phyloP scores from a whole-genome alignment of 768 basidiomycete genomes.

The Saitozyma podzolica region DNA sequence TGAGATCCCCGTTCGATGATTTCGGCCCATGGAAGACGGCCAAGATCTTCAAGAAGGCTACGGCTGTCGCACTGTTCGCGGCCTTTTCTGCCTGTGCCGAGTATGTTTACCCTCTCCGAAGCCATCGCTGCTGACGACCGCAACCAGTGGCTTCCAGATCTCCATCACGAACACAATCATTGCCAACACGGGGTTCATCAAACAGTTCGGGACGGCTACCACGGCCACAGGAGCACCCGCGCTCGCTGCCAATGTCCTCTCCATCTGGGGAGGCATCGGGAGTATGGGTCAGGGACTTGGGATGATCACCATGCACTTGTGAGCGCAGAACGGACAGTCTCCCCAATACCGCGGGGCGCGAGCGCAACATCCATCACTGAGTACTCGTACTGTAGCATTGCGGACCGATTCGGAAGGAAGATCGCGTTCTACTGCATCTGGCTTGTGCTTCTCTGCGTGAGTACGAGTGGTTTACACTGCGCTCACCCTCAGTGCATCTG shows the following conservation, averaged over 20 bases:
- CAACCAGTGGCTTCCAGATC: slow-evolving; percentile 23
- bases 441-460: slow-evolving; percentile 20
- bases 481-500: slow-evolving; percentile 7
- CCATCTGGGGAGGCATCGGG: slow-evolving; percentile 34
- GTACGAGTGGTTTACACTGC: neutral
- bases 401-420: slow-evolving; percentile 37
- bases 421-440: slow-evolving; percentile 30
- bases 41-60: slow-evolving; percentile 30
- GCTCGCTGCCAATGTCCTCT: slow-evolving; percentile 14
- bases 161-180: slow-evolving; percentile 35
- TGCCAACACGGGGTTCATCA: slow-evolving; percentile 40
- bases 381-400: slow-evolving; percentile 16
- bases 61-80: slow-evolving; percentile 23
- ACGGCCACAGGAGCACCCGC: slow-evolving; percentile 1
- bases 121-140: neutral
- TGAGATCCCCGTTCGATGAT: slow-evolving; percentile 39
- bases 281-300: slow-evolving; percentile 29
- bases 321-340: slow-evolving; percentile 13
- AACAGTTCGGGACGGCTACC: slow-evolving; percentile 25
- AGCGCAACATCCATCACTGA: neutral
- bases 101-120: slow-evolving; percentile 3
- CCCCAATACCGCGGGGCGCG: neutral
- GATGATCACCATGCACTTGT: slow-evolving; percentile 15
- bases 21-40: slow-evolving; percentile 22
- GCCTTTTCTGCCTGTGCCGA: slow-evolving; percentile 38